Conservation (phyloP, 768 basidiomycete species). For the Tephrocybe rancida region DNA sequence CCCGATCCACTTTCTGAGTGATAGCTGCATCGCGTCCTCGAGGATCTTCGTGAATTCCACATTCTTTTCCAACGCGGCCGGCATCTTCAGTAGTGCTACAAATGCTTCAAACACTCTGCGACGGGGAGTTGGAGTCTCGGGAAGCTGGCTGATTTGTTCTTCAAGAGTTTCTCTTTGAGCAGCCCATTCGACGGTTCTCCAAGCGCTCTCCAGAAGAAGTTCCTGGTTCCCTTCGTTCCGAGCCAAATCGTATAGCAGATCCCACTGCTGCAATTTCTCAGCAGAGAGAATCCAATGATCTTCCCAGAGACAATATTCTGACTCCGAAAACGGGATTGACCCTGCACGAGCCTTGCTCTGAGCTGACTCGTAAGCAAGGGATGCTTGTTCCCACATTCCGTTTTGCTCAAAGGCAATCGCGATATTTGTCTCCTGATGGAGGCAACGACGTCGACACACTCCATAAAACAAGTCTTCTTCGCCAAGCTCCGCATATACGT, state of each 20-base stretch:
- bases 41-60: conserved; percentile 85
- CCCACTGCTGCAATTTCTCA: conserved; percentile 98
- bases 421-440: conserved; percentile 89
- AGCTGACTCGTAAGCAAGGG: conserved; percentile 85
- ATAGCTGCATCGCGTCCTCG: conserved; percentile 96
- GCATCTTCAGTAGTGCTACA: conserved; percentile 84
- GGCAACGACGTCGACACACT: conserved; percentile 86
- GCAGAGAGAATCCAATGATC: conserved; percentile 98
- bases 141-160: conserved; percentile 75
- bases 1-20: conserved; percentile 93
- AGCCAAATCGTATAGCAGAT: conserved; percentile 89
- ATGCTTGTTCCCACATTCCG: conserved; percentile 95
- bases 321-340: conserved; percentile 86
- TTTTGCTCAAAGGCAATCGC: conserved; percentile 92
- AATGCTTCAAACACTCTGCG: conserved; percentile 97
- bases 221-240: conserved; percentile 90
- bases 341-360: conserved; percentile 85
- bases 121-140: conserved; percentile 92
- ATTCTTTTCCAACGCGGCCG: conserved; percentile 80
- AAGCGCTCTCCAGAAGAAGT: conserved; percentile 91
- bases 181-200: conserved; percentile 93
- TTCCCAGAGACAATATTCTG: conserved; percentile 98
- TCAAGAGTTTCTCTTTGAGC: conserved; percentile 78
- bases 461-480: conserved; percentile 99
- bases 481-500: conserved; percentile 92